Evolutionary conservation across 768 basidiomycete species (phyloP), one percentile per base, ranked within the genome.

Genomic region (Amanita molliuscula): DNA sequence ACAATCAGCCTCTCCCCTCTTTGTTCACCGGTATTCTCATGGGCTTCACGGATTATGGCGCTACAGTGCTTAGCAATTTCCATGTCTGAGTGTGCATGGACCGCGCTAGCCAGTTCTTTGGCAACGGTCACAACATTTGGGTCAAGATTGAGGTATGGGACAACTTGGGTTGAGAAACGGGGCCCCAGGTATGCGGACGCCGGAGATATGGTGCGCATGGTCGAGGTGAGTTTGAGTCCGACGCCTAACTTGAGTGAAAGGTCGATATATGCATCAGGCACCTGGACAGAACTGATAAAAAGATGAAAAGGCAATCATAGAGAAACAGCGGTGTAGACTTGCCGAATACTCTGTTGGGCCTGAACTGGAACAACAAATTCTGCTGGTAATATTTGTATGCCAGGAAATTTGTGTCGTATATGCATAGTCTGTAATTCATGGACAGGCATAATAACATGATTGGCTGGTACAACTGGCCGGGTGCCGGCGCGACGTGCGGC

Each of bases 121-220:
- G 76, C 76, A 10, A 81, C 77, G 0, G 73, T 77, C 21, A 79
- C 65, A 16, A 79, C 63, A 25, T 67, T 66, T 3, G 61, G 65
- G 50, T 79, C 72, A 63, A 76, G 70, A 18, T 60, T 67, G 15
- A 81, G 66, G 8, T 56, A 65, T 4, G 77, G 77, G 23, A 78
- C 72, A 23, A 79, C 72, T 37, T 75, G 63, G 1, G 68, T 59
- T 2, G 77, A 78, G 59, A 81, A 81, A 16, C 76, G 70, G 2
- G 77, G 77, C 1, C 77, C 77, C 10, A 79, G 59, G 55, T 74
- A 77, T 1, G 76, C 78, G 4, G 76, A 76, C 40, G 75, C 72
- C 2, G 77, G 77, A n/a, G 77, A 78, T 38, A 81, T 78, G 1
- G 77, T 77, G 51, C 79, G 74, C 13, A 79, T 67, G 6, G 77